Conservation (phyloP, 371 early-diverging fungal genomes). For the Apophysomyces ossiformis region DNA sequence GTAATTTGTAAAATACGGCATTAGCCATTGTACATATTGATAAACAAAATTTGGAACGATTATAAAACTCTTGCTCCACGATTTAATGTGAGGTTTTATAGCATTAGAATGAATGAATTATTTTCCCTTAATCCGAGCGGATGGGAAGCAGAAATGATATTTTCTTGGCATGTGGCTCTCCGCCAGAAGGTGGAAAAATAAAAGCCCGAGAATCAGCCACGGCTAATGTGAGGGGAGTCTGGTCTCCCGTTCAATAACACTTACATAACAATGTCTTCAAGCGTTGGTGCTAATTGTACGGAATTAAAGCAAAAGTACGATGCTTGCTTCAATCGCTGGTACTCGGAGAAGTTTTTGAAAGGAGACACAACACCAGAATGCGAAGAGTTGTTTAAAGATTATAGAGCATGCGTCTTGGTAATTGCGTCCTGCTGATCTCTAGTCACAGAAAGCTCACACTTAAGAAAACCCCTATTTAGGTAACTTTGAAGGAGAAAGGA, state of each 20-base stretch:
- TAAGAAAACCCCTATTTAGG: constrained; percentile 39
- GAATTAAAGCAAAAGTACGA: constrained; percentile 91
- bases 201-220: background rate
- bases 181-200: background rate
- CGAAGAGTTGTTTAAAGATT: constrained; percentile 83
- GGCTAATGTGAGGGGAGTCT: no score
- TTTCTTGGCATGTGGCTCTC: no score
- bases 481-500: constrained; percentile 77
- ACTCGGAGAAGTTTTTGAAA: constrained; percentile 91
- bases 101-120: no score
- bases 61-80: no score
- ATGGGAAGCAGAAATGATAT: no score
- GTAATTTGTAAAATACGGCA: constrained; percentile 4
- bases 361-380: constrained; percentile 84
- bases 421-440: constrained; percentile 7
- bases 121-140: no score
- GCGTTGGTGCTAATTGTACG: constrained; percentile 86
- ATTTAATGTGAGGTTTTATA: no score
- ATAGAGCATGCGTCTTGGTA: constrained; percentile 87
- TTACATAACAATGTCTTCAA: constrained; percentile 60
- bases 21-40: background rate
- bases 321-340: constrained; percentile 94
- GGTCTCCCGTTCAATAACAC: background rate
- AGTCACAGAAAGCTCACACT: background rate
- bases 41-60: background rate